Base-by-base conservation (phyloP, 768 basidiomycete species). In the Russula sp. region DNA sequence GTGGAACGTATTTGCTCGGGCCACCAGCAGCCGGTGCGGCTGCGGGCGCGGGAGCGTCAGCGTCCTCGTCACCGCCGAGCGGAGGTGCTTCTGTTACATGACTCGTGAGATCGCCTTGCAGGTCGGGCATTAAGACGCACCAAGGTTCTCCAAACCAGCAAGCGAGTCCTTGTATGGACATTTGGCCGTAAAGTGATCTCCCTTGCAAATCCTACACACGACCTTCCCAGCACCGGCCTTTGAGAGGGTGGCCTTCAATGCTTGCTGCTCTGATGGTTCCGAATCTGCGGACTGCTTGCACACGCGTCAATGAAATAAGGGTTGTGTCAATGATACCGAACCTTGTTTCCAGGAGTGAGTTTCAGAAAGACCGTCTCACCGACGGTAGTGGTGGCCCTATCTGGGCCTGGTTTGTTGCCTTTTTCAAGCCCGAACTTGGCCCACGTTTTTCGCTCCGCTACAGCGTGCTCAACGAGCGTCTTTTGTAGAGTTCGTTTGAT, bases 101-200 rank as follows among this genome's bases (percentile, higher is more conserved):
- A 55, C 36, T 59, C n/a, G 35, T 49, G 61, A 64, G 42, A 43
- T 52, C 39, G 16, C 58, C 20, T 60, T 38, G 25, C 60, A 29
- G 48, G 58, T 16, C 45, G 29, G 41, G 47, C 20, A n/a, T 18
- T n/a, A 20, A 41, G 35, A 72, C 77, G 56, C 69, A 81, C 86
- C 86, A 5, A 76, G 75, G 13, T 78, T 78, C 35, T 81, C 90
- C 51, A 93, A 77, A 4, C 84, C 88, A 10, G 86, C 87, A 14
- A 99, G 82, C 9, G 90, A 88, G 69, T 98, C 94, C 76, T 94
- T 97, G 82, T 94, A 95, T 7, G 97, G 97, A 81, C 97, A 98
- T 74, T 95, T 94, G 65, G 94, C 90, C 14, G 97, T 99, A 75
- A 95, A 98, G 77, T 98, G 97, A 66, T 89, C 90, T 56, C 96